These are phyloP conservation scores for Termitomyces bulborhizus DNA, from an alignment of 768 basidiomycete genomes.

Conservation along the genomic window DNA sequence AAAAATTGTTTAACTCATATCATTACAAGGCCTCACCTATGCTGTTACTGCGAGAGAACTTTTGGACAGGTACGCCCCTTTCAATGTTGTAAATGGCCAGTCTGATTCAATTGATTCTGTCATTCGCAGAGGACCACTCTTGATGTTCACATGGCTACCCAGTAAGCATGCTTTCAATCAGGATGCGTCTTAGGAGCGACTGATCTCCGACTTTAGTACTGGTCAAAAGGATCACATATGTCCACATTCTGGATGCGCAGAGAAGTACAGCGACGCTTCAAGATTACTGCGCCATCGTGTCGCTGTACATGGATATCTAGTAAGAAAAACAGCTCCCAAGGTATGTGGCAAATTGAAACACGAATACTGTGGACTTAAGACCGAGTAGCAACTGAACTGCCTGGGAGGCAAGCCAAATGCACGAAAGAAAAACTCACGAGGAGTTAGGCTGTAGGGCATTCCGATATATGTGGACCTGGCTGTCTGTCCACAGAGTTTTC, in stretches of 20 bases:
- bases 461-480: background rate
- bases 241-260: slow-evolving; percentile 10
- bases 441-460: background rate
- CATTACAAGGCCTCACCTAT: slow-evolving; percentile 12
- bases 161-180: slow-evolving; percentile 5
- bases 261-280: slow-evolving; percentile 18
- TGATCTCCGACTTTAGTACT: slow-evolving; percentile 10
- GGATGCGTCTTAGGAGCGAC: background rate
- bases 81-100: background rate
- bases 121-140: slow-evolving; percentile 17
- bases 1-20: background rate
- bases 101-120: background rate
- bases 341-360: background rate
- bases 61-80: slow-evolving; percentile 14
- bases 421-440: background rate
- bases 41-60: slow-evolving; percentile 10
- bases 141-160: slow-evolving; percentile 17
- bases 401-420: background rate
- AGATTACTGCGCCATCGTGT: slow-evolving; percentile 17
- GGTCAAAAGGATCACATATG: slow-evolving; percentile 14
- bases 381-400: slow-evolving; percentile 4
- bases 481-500: background rate
- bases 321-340: slow-evolving; percentile 14
- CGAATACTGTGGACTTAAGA: background rate
- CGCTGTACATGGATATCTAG: slow-evolving; percentile 13